phyloP scores from a whole-genome alignment of 148 eudicot species.

The Salicornia ramosissima region DNA sequence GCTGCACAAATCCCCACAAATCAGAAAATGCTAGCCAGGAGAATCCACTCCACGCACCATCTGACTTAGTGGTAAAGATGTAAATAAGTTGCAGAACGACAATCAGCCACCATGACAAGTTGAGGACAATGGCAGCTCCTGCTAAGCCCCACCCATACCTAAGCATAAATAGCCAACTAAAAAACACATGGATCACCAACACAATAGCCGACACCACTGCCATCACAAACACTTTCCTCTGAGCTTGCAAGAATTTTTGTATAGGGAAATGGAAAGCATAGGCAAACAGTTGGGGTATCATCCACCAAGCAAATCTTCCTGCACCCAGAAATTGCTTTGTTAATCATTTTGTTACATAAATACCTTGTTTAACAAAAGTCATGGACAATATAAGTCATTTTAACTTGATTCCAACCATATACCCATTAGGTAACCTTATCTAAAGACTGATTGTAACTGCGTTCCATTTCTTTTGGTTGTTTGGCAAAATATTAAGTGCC shows the following conservation, averaged over 20 bases:
- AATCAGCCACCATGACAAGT: slow-evolving; percentile 73
- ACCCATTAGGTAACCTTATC: too few relatives aligned
- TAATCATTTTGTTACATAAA: neutral
- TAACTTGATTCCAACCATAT: too few relatives aligned
- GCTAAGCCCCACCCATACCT: slow-evolving; percentile 58
- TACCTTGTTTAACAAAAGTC: too few relatives aligned
- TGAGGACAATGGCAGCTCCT: slow-evolving; percentile 68
- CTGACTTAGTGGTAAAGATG: slow-evolving; percentile 55
- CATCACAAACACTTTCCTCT: slow-evolving; percentile 68
- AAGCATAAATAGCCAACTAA: slow-evolving; percentile 69
- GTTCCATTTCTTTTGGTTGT: too few relatives aligned
- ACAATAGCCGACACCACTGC: slow-evolving; percentile 50
- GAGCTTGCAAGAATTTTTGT: slow-evolving; percentile 79
- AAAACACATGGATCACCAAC: slow-evolving; percentile 43
- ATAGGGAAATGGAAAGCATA: slow-evolving; percentile 72
- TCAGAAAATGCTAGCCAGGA: slow-evolving; percentile 65
- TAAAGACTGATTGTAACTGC: too few relatives aligned
- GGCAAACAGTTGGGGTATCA: slow-evolving; percentile 75
- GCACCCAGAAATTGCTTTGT: slow-evolving; percentile 20
- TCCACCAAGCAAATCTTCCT: slow-evolving; percentile 66
- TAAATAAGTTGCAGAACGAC: slow-evolving; percentile 52
- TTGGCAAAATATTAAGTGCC: too few relatives aligned
- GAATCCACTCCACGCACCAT: slow-evolving; percentile 80
- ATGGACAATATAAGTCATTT: too few relatives aligned
- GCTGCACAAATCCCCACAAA: slow-evolving; percentile 66